Conservation (phyloP, 495 filamentous ascomycete genomes). For the Acidiella bohemica region DNA sequence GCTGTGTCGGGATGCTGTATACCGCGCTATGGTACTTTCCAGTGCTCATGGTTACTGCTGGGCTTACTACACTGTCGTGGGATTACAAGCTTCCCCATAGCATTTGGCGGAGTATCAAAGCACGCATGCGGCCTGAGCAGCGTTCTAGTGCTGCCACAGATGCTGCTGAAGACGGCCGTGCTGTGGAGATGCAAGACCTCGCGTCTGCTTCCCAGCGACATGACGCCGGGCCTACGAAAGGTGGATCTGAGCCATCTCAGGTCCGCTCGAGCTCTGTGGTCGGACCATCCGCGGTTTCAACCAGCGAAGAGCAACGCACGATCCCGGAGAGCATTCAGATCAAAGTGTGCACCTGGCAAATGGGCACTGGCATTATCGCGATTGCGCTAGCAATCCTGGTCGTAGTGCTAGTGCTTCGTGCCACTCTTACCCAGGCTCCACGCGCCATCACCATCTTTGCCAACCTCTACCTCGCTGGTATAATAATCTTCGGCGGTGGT, state of each 20-base stretch:
- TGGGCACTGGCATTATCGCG: too few species aligned
- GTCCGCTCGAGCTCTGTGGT: too few species aligned
- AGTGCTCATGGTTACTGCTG: conserved; percentile 48
- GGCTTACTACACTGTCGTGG: conserved; percentile 42
- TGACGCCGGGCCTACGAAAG: neutral
- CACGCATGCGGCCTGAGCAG: too few species aligned
- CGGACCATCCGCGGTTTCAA: neutral
- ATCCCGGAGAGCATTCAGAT: conserved; percentile 12
- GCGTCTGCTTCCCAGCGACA: neutral
- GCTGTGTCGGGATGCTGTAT: conserved; percentile 56
- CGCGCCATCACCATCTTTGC: conserved; percentile 42
- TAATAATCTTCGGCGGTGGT: conserved; percentile 77
- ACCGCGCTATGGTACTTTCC: conserved; percentile 79
- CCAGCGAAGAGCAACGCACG: neutral
- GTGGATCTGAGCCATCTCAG: neutral
- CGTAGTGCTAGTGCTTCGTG: conserved; percentile 45
- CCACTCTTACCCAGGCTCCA: conserved; percentile 32
- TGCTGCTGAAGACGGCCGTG: neutral
- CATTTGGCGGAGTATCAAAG: too few species aligned
- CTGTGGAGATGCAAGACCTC: neutral
- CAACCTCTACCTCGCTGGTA: conserved; percentile 77
- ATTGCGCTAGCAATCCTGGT: conserved; percentile 43
- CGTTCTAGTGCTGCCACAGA: neutral
- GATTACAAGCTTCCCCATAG: conserved; percentile 46
- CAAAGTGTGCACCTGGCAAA: conserved; percentile 31